Evolutionary conservation across 345 rosid genomes (phyloP).

Genomic region (Ailanthus altissimus): DNA sequence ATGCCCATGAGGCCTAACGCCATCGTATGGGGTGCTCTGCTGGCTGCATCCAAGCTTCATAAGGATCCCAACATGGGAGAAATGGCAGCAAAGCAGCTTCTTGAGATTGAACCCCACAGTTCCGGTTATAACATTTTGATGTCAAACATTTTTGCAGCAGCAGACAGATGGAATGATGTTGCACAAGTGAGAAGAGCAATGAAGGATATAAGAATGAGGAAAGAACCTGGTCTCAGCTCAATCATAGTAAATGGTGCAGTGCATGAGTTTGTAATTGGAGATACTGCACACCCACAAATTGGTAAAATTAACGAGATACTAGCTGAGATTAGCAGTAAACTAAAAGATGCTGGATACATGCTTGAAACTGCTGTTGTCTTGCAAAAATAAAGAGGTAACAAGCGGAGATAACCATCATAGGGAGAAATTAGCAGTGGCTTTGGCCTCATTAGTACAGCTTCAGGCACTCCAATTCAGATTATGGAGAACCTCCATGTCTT

Average conservation of each 20-base stretch:
- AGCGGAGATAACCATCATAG: constrained; percentile 28
- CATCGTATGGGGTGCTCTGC: constrained; percentile 49
- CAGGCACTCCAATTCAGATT: constrained; percentile 23
- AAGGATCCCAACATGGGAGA: constrained; percentile 33
- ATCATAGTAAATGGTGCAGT: constrained; percentile 37
- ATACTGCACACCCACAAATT: constrained; percentile 26
- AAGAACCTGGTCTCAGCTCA: constrained; percentile 47
- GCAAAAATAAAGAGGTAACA: constrained; percentile 32
- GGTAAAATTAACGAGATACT: constrained; percentile 24
- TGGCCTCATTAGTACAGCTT: constrained; percentile 35
- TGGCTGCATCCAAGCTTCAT: constrained; percentile 46
- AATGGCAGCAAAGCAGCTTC: constrained; percentile 36
- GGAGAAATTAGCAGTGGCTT: constrained; percentile 39
- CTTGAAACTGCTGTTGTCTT: constrained; percentile 32
- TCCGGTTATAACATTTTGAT: constrained; percentile 36
- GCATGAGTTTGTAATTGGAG: constrained; percentile 37
- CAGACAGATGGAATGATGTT: constrained; percentile 46
- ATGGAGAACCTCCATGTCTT: constrained; percentile 29
- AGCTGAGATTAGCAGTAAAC: constrained; percentile 30
- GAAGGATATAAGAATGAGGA: constrained; percentile 31
- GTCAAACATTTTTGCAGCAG: constrained; percentile 46
- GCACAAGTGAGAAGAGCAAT: constrained; percentile 36
- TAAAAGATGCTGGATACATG: constrained; percentile 30
- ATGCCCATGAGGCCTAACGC: constrained; percentile 48
- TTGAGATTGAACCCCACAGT: constrained; percentile 33